Evolutionary conservation across 2,329 filamentous ascomycete genomes (phyloP).

Genomic region (Colletotrichum kahawae): DNA sequence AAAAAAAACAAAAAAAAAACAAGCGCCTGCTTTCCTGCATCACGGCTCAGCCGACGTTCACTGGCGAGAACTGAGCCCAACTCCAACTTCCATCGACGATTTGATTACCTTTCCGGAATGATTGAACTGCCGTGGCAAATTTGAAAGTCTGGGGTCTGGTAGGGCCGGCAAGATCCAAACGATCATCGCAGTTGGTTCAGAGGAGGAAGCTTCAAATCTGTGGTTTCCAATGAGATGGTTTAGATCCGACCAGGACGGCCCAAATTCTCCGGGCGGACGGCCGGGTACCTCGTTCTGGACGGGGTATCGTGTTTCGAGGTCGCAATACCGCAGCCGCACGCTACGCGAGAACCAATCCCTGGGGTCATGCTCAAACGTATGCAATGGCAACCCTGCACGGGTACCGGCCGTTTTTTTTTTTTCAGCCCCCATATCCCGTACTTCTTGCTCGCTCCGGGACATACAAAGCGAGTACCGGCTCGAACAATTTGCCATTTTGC

Average conservation of each 20-base stretch:
- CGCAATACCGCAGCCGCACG: not conserved
- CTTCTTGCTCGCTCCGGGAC: not conserved
- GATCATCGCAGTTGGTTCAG: not conserved
- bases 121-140: not conserved
- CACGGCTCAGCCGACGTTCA: not conserved
- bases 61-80: not conserved
- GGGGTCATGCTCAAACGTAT: not conserved
- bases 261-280: constrained; percentile 12
- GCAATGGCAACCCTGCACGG: not conserved
- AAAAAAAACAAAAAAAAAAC: not conserved
- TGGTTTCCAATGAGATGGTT: constrained; percentile 5
- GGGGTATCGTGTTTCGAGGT: not conserved
- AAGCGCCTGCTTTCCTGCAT: not conserved
- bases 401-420: not conserved
- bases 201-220: not conserved
- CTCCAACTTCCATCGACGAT: not conserved
- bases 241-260: constrained; percentile 5
- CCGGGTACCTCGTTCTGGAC: constrained; percentile 1
- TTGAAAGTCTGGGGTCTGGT: not conserved
- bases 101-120: not conserved
- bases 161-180: not conserved
- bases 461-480: not conserved
- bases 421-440: not conserved
- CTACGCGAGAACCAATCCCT: constrained; percentile 3
- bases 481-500: too few relatives aligned